Conservation (phyloP, 2,329 filamentous ascomycete genomes). For the Alternaria sp. region DNA sequence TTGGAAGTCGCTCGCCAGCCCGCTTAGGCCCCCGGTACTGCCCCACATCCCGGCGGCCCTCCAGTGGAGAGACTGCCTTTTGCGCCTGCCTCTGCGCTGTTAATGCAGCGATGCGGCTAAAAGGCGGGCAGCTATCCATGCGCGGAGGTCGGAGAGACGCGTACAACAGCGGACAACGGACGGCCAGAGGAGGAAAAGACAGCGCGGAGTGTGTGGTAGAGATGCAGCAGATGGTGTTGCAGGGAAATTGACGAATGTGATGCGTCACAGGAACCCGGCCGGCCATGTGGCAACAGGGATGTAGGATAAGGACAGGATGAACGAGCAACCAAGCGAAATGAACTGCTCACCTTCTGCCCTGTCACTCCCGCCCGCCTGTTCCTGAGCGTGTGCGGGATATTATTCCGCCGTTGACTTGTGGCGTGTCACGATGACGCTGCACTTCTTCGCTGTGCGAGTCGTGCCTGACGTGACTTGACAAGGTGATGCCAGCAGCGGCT, state of each 20-base stretch:
- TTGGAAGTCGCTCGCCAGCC: slow-evolving; percentile 25
- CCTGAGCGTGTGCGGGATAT: slow-evolving; percentile 8
- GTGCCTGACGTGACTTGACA: background rate
- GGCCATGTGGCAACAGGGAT: slow-evolving; percentile 46
- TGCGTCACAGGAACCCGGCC: slow-evolving; percentile 30
- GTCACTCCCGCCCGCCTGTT: slow-evolving; percentile 25
- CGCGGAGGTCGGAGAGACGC: slow-evolving; percentile 9
- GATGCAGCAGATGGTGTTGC: slow-evolving; percentile 39
- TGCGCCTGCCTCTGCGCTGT: slow-evolving; percentile 21
- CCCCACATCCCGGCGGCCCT: slow-evolving; percentile 29
- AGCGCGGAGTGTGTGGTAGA: slow-evolving; percentile 11
- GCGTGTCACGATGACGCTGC: slow-evolving; percentile 13
- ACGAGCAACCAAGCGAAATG: slow-evolving; percentile 39
- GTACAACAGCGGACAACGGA: slow-evolving; percentile 8
- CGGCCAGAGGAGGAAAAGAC: background rate
- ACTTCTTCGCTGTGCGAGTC: background rate
- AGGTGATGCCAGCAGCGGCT: slow-evolving; percentile 7
- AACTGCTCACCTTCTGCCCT: slow-evolving; percentile 39
- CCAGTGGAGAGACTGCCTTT: slow-evolving; percentile 26
- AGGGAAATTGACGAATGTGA: slow-evolving; percentile 36
- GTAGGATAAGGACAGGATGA: slow-evolving; percentile 12
- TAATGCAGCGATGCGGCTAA: slow-evolving; percentile 36
- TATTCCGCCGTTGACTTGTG: background rate
- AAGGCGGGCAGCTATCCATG: slow-evolving; percentile 12
- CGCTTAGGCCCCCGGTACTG: slow-evolving; percentile 11